Base-by-base conservation (phyloP, 345 rosid genomes). In the Pistacia vera region DNA sequence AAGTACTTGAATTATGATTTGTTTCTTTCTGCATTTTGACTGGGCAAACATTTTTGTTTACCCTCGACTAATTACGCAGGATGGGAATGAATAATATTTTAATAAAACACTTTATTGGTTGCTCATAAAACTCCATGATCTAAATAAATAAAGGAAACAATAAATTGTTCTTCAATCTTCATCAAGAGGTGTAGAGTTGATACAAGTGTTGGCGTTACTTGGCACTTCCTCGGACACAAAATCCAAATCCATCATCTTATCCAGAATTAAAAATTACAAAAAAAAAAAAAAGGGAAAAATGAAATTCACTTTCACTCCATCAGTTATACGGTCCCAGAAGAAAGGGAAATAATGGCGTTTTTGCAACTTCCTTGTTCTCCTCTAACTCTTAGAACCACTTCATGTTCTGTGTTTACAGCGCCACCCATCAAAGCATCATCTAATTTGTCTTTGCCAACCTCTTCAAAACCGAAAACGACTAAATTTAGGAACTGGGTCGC, bases 401-500 rank as follows among this genome's bases (percentile, higher is more conserved):
- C 77, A 11, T 25, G 49, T 66, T 65, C 82, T 49, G n/a, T 56
- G 35, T 61, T 65, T 17, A 55, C 74, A 18, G 17, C 46, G 9
- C 6, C 46, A 11, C 81, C 78, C 77, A 54, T 79, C 75, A 63
- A 20, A 1, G 68, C 81, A 30, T 71, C 85, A 0, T 77, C 84
- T 57, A 83, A 71, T 59, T 58, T 77, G 64, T 80, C 81, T 36
- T 61, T 62, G 74, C 70, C 81, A 54, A 54, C 33, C 66, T 57
- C 79, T 51, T 49, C 57, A 49, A 64, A 33, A 72, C 69, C 48
- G 48, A 83, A 75, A 66, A 28, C 79, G 12, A 52, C 70, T 65
- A 75, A 60, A 55, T 67, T 22, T 62, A 68, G 77, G 59, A 71
- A 80, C 46, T 83, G 92, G 88, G 76, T 86, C 64, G 56, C 84